phyloP scores from a whole-genome alignment of 106 monocot genomes.

The Platanthera zijinensis region DNA sequence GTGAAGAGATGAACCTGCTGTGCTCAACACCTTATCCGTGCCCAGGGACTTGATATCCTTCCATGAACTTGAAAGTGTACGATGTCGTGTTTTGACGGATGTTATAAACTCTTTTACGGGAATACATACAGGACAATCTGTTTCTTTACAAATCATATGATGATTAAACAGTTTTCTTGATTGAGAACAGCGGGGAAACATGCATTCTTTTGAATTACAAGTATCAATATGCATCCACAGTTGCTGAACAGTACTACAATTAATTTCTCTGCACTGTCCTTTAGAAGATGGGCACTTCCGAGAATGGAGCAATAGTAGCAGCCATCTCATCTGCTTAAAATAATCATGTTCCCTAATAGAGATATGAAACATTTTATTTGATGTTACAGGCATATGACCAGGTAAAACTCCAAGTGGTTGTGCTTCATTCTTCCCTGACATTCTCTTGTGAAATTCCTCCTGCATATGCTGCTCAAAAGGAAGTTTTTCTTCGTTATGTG shows the following conservation, averaged over 20 bases:
- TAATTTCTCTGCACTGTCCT: slow-evolving; percentile 55
- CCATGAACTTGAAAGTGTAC: slow-evolving; percentile 15
- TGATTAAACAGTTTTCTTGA: slow-evolving; percentile 52
- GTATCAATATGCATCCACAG: slow-evolving; percentile 51
- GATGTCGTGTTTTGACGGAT: slow-evolving; percentile 20
- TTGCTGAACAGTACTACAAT: slow-evolving; percentile 54
- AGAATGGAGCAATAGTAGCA: slow-evolving; percentile 74
- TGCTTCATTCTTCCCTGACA: slow-evolving; percentile 36
- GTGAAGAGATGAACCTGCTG: slow-evolving; percentile 8
- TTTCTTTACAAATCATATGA: slow-evolving; percentile 28
- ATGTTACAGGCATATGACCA: slow-evolving; percentile 12
- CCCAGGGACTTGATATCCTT: slow-evolving; percentile 16
- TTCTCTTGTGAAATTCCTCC: slow-evolving; percentile 49
- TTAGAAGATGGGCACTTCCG: slow-evolving; percentile 42
- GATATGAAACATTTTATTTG: slow-evolving; percentile 9
- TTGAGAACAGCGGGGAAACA: slow-evolving; percentile 37
- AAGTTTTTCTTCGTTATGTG: slow-evolving; percentile 24
- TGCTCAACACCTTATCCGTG: slow-evolving; percentile 24
- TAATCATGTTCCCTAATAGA: slow-evolving; percentile 28
- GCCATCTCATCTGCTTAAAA: slow-evolving; percentile 55
- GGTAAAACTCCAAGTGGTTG: slow-evolving; percentile 20
- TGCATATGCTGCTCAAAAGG: slow-evolving; percentile 36
- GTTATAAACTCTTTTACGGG: slow-evolving; percentile 38
- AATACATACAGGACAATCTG: slow-evolving; percentile 77
- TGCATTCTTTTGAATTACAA: slow-evolving; percentile 47